Evolutionary conservation across 768 basidiomycete genomes (phyloP).

Genomic region (Suillus bovinus): DNA sequence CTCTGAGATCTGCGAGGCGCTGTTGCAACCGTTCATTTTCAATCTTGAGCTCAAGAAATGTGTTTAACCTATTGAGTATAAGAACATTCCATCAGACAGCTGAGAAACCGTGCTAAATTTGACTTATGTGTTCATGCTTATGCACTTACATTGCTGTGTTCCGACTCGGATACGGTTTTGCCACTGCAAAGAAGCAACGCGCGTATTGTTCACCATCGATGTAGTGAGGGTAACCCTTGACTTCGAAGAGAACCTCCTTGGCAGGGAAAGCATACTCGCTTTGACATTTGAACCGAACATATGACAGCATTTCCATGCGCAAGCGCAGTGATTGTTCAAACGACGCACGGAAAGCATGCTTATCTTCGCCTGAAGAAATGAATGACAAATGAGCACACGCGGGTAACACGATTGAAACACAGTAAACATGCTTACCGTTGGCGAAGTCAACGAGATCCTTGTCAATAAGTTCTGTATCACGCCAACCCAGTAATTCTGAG

Average conservation of each 20-base stretch:
- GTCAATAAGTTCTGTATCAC: conserved; percentile 70
- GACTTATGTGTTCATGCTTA: background rate
- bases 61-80: conserved; percentile 52
- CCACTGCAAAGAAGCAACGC: conserved; percentile 72
- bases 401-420: conserved; percentile 1
- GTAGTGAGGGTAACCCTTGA: conserved; percentile 65
- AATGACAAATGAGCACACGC: conserved; percentile 14
- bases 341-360: conserved; percentile 40
- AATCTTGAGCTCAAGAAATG: conserved; percentile 79
- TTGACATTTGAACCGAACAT: conserved; percentile 60
- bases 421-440: conserved; percentile 46
- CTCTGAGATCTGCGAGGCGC: conserved; percentile 50
- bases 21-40: conserved; percentile 82
- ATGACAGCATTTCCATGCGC: conserved; percentile 52
- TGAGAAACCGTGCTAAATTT: conserved; percentile 8
- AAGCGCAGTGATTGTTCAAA: conserved; percentile 58
- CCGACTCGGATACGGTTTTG: conserved; percentile 75
- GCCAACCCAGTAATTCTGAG: conserved; percentile 77
- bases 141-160: conserved; percentile 63
- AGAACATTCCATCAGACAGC: conserved; percentile 3
- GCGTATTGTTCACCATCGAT: conserved; percentile 38
- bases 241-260: conserved; percentile 65
- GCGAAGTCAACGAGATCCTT: conserved; percentile 63
- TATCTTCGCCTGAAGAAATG: conserved; percentile 54
- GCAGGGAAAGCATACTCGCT: conserved; percentile 29